Evolutionary conservation across 2,329 filamentous ascomycete genomes (phyloP), one percentile per base, ranked within the genome.

Genomic region (Diaporthe sp.): DNA sequence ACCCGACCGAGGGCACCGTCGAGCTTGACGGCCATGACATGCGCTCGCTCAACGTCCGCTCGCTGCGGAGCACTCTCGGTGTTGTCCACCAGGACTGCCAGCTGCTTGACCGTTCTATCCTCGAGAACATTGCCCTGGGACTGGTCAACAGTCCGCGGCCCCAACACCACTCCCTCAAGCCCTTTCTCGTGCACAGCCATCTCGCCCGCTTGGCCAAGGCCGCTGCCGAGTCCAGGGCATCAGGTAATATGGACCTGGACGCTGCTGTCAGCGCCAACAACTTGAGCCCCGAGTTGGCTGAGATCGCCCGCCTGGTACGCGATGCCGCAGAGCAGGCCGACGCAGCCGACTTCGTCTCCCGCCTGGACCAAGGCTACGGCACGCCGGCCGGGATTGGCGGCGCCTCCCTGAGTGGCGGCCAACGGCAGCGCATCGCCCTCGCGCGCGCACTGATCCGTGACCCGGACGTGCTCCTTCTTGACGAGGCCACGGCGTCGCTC

Each of bases 401-500:
- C 12, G 55, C 32, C 22, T 58, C 55, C 8, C 55, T 58, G 19
- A 58, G 55, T 10, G 55, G 55, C 22, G 55, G 55, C 19, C 55
- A 58, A 32, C 30, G 55, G 1, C 55, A 58, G 55, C 55, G 55
- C 32, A 58, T 58, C 32, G 55, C 55, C 12, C 19, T 58, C 55
- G 55, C 55, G 32, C 55, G 55, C 2, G 55, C 55, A 10, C 55
- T 58, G 32, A 58, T 58, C 4, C 55, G 55, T 25, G 55, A 58
- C 19, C 55, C 55, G 32, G 55, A 58, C 19, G 55, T 58, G 10
- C 55, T 58, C 4, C 55, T 58, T 10, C 55, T 58, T 3, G 55
- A 58, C 55, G 55, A 58, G 22, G 55, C 55, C 55, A 58, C 55
- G 55, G 55, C 55, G 55, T 58, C 55, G 55, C 55, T 58, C 32